These are phyloP conservation scores for Candida schatavii DNA, from an alignment of 805 yeast genomes.

Conservation along the genomic window DNA sequence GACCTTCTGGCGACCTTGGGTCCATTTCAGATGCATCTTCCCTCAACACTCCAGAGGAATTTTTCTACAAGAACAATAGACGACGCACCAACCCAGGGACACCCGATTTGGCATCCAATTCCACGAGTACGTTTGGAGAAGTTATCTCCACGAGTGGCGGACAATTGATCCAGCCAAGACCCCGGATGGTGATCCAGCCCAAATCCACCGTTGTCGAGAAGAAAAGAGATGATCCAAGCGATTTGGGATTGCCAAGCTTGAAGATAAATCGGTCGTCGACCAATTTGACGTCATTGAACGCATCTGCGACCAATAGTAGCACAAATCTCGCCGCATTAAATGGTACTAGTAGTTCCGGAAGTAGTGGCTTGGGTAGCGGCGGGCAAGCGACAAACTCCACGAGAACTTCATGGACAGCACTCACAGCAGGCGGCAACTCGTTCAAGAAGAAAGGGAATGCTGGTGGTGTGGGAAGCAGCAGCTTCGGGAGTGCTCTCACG, in stretches of 20 bases:
- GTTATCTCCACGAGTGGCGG: slow-evolving; percentile 15
- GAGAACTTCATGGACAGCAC: neutral
- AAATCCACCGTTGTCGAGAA: slow-evolving; percentile 33
- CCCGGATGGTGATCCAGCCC: slow-evolving; percentile 22
- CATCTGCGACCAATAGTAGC: slow-evolving; percentile 9
- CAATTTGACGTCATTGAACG: slow-evolving; percentile 18
- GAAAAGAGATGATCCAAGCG: slow-evolving; percentile 20
- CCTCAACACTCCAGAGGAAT: slow-evolving; percentile 47
- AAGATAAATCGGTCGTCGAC: slow-evolving; percentile 31
- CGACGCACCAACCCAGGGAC: neutral
- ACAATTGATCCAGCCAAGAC: slow-evolving; percentile 43
- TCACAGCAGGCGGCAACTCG: neutral
- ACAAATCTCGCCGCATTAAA: slow-evolving; percentile 16
- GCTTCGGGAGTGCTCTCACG: neutral
- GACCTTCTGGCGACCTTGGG: neutral
- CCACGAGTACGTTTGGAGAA: slow-evolving; percentile 2
- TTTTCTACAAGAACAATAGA: slow-evolving; percentile 42
- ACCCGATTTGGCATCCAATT: slow-evolving; percentile 2
- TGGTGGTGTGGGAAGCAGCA: neutral
- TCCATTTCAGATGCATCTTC: slow-evolving; percentile 15
- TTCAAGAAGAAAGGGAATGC: neutral
- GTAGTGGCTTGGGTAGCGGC: neutral
- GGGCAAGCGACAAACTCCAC: neutral
- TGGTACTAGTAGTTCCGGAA: slow-evolving; percentile 8
- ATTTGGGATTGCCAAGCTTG: slow-evolving; percentile 33